Conservation (phyloP, 306 rosid genomes). For the Medicago lupulina region DNA sequence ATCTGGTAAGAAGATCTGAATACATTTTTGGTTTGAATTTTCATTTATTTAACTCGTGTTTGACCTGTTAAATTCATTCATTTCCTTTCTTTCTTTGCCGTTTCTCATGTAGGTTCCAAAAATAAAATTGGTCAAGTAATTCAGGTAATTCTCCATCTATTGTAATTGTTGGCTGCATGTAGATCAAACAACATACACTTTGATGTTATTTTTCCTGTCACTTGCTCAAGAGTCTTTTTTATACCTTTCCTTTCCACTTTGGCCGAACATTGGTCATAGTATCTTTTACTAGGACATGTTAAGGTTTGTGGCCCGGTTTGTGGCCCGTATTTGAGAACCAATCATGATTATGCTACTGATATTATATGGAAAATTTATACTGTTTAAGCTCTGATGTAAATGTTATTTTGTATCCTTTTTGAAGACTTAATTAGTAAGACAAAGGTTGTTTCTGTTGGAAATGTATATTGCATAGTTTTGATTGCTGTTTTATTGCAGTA, state of each 20-base stretch:
- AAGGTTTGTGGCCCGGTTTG: background rate
- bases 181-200: background rate
- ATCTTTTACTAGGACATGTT: background rate
- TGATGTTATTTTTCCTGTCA: slow-evolving; percentile 4
- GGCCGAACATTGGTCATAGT: background rate
- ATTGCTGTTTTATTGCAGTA: slow-evolving; percentile 23
- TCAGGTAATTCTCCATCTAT: slow-evolving; percentile 62
- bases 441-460: background rate
- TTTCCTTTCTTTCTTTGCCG: slow-evolving; percentile 18
- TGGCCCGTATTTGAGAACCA: background rate
- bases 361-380: background rate
- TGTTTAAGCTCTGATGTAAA: background rate
- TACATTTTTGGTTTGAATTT: slow-evolving; percentile 21
- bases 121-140: slow-evolving; percentile 48
- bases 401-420: background rate
- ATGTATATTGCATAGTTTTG: slow-evolving; percentile 31
- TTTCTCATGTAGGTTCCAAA: slow-evolving; percentile 62
- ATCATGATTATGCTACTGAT: background rate
- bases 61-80: slow-evolving; percentile 7
- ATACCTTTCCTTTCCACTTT: background rate
- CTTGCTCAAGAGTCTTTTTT: slow-evolving; percentile 1
- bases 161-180: slow-evolving; percentile 32
- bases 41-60: slow-evolving; percentile 16
- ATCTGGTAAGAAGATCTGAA: slow-evolving; percentile 53
- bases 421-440: background rate